These are phyloP conservation scores for Fusarium pseudograminearum DNA, from an alignment of 2,329 filamentous ascomycete species.

Conservation along the genomic window DNA sequence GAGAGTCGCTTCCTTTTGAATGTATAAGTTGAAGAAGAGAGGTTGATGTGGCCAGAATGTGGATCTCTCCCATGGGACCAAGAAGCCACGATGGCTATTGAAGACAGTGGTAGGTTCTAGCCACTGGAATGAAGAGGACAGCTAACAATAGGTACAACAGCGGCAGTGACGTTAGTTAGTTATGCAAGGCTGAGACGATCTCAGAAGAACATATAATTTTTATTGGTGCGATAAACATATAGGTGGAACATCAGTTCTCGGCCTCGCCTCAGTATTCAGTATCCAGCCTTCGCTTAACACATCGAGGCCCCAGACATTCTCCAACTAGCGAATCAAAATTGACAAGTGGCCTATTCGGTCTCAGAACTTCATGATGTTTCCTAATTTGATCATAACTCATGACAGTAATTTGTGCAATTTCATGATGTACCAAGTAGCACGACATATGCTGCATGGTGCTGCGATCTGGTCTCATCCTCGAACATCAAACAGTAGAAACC, in stretches of 20 bases:
- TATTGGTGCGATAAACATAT: constrained; percentile 44
- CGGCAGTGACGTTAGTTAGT: constrained; percentile 40
- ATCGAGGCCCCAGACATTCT: constrained; percentile 27
- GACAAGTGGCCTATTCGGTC: constrained; percentile 39
- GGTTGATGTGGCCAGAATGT: constrained; percentile 55
- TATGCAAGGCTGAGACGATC: constrained; percentile 47
- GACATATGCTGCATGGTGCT: neutral
- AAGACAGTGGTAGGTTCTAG: constrained; percentile 39
- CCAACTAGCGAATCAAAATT: constrained; percentile 24
- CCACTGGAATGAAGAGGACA: constrained; percentile 53
- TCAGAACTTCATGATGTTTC: constrained; percentile 40
- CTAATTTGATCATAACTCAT: constrained; percentile 7
- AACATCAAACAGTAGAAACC: neutral
- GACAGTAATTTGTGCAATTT: constrained; percentile 8
- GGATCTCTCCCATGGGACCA: constrained; percentile 41
- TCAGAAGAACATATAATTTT: neutral
- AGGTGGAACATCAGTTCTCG: constrained; percentile 18
- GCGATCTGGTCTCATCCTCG: neutral
- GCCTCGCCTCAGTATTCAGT: constrained; percentile 25
- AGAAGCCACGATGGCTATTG: constrained; percentile 50
- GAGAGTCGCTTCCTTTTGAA: constrained; percentile 28
- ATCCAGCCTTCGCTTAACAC: constrained; percentile 35
- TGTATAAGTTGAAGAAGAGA: constrained; percentile 39
- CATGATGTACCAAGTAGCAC: constrained; percentile 13
- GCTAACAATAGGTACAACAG: constrained; percentile 46